Conservation (phyloP, 2,329 filamentous ascomycete genomes). For the Thelonectria blattea region DNA sequence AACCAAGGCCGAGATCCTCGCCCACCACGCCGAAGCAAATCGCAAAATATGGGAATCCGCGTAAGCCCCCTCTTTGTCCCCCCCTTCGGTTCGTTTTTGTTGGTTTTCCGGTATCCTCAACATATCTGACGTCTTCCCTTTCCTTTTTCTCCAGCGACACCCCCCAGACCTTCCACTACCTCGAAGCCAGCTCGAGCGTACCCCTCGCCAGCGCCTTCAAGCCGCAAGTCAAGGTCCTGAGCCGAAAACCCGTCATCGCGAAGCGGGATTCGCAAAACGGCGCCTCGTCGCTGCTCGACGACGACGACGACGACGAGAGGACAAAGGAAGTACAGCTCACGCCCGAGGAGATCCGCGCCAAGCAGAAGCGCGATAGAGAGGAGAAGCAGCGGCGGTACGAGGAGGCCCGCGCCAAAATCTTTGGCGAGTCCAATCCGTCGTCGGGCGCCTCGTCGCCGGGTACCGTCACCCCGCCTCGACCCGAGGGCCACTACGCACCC, state of each 20-base stretch:
- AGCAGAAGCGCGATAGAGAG: slow-evolving; percentile 79
- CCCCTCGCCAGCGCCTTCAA: slow-evolving; percentile 74
- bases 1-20: slow-evolving; percentile 77
- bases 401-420: slow-evolving; percentile 85
- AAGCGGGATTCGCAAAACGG: slow-evolving; percentile 61
- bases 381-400: slow-evolving; percentile 92
- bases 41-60: slow-evolving; percentile 88
- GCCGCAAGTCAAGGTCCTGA: slow-evolving; percentile 82
- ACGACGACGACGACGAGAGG: slow-evolving; percentile 65
- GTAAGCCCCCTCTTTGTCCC: slow-evolving; percentile 53
- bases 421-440: slow-evolving; percentile 66
- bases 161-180: slow-evolving; percentile 75
- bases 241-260: slow-evolving; percentile 75
- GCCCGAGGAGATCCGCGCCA: slow-evolving; percentile 77
- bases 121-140: slow-evolving; percentile 4
- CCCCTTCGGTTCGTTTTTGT: background rate
- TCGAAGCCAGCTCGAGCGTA: slow-evolving; percentile 68
- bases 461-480: slow-evolving; percentile 62
- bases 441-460: slow-evolving; percentile 69
- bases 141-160: slow-evolving; percentile 64
- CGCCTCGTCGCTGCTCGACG: slow-evolving; percentile 49
- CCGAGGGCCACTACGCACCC: slow-evolving; percentile 43
- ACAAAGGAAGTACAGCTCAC: slow-evolving; percentile 70
- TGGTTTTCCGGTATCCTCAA: background rate
- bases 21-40: slow-evolving; percentile 83